A percentile compares a stretch with the other conserved stretches of the same genome.
phyloP scores from a whole-genome alignment of 768 basidiomycete genomes.

The Xerocomus spinulosus region DNA sequence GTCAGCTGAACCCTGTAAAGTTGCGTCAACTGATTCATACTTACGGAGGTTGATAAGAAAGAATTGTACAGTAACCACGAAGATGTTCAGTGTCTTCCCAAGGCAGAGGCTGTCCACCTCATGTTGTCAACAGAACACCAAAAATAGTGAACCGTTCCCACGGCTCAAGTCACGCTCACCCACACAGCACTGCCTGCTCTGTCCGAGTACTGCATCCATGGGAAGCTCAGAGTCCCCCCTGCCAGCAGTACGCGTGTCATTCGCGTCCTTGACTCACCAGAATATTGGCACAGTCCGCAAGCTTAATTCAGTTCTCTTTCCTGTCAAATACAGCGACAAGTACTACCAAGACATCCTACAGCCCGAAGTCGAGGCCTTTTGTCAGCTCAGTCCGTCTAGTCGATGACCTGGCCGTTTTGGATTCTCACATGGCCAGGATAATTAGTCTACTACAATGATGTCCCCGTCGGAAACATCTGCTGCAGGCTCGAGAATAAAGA shows the following conservation, averaged over 20 bases:
- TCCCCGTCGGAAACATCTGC: constrained; percentile 86
- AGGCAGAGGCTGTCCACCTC: constrained; percentile 9
- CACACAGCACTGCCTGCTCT: constrained; percentile 21
- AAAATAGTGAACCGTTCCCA: constrained; percentile 19
- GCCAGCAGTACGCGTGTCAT: constrained; percentile 48
- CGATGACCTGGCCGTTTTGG: constrained; percentile 9
- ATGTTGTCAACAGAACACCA: constrained; percentile 1
- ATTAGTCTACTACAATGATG: constrained; percentile 87
- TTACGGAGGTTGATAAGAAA: constrained; percentile 22
- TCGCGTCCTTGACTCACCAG: constrained; percentile 71
- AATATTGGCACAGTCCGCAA: constrained; percentile 70
- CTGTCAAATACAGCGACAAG: constrained; percentile 83
- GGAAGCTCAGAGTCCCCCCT: constrained; percentile 18
- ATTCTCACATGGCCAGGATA: constrained; percentile 25
- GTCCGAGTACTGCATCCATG: constrained; percentile 14
- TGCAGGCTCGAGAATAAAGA: constrained; percentile 71
- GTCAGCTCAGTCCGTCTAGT: constrained; percentile 71
- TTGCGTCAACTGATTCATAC: constrained; percentile 19
- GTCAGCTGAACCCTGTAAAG: constrained; percentile 22
- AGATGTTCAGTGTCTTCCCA: constrained; percentile 13
- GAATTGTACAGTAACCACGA: constrained; percentile 17
- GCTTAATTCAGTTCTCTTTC: constrained; percentile 76
- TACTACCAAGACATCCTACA: constrained; percentile 79
- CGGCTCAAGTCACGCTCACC: constrained; percentile 12
- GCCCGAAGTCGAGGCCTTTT: constrained; percentile 79